Evolutionary conservation across 106 monocot species (phyloP).

Genomic region (Xerophyta viscosa): DNA sequence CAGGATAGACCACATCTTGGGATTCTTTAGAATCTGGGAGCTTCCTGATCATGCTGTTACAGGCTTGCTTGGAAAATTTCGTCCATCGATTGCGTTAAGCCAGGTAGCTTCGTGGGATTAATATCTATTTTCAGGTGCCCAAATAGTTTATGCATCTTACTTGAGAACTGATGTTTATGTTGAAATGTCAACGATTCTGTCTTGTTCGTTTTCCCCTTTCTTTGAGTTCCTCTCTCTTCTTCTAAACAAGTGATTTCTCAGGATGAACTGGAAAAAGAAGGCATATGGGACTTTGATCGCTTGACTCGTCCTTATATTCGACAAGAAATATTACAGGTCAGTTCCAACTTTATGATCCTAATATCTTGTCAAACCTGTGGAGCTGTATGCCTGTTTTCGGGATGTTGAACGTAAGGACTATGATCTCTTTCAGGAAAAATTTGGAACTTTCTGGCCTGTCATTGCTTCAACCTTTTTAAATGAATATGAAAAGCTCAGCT

Average conservation of each 20-base stretch:
- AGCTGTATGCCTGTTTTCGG: no score
- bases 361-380: no score
- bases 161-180: neutral
- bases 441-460: conserved; percentile 69
- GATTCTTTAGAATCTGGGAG: conserved; percentile 98
- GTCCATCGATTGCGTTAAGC: conserved; percentile 76
- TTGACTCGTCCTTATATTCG: conserved; percentile 74
- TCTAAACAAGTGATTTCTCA: conserved; percentile 10
- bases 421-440: conserved; percentile 49
- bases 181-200: no score
- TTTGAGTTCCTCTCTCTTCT: neutral
- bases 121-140: no score
- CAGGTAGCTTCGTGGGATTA: conserved; percentile 35
- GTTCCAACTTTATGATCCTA: no score
- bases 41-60: conserved; percentile 82
- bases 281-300: conserved; percentile 93
- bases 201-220: no score
- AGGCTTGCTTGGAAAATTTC: conserved; percentile 84
- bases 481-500: conserved; percentile 51
- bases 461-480: conserved; percentile 68
- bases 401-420: no score
- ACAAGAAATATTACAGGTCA: conserved; percentile 67
- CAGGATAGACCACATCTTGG: conserved; percentile 93
- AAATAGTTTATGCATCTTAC: no score
- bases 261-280: conserved; percentile 88